A percentile compares a stretch with the other conserved stretches of the same genome.
Conservation (phyloP, 768 basidiomycete species). For the Kwoniella sp. region DNA sequence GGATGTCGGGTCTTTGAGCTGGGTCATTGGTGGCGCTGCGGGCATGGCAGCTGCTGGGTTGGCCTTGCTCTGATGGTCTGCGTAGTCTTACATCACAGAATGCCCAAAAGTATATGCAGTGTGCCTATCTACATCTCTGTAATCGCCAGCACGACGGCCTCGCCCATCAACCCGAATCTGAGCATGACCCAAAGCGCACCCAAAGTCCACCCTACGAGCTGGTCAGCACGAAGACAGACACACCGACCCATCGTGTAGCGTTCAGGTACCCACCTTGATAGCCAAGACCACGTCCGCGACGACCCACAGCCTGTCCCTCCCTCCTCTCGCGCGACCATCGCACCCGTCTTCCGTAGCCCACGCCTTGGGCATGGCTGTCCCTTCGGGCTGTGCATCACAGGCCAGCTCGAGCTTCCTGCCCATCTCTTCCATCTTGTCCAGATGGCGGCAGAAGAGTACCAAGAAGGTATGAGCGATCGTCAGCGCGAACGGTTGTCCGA, state of each 20-base stretch:
- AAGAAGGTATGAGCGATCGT: constrained; percentile 31
- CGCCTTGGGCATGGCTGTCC: constrained; percentile 18
- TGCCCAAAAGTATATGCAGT: no score
- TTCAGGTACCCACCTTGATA: constrained; percentile 44
- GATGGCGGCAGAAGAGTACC: constrained; percentile 20
- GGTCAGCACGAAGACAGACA: not conserved
- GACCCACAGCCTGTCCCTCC: constrained; percentile 37
- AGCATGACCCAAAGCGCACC: constrained; percentile 12
- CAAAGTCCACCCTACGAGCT: constrained; percentile 27
- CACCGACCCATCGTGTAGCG: no score
- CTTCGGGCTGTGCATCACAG: constrained; percentile 23
- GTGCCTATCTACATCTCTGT: no score
- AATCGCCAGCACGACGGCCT: no score
- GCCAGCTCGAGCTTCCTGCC: constrained; percentile 13
- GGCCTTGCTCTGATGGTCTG: no score
- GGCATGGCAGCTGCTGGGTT: no score
- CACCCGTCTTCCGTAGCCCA: constrained; percentile 20
- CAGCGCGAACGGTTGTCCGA: constrained; percentile 43
- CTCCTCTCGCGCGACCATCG: constrained; percentile 29
- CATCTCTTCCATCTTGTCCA: not conserved
- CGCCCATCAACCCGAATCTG: no score
- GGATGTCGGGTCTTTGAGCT: no score
- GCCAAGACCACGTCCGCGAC: constrained; percentile 38
- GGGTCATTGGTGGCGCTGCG: no score
- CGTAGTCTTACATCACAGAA: no score